A percentile compares a stretch with the other conserved stretches of the same genome.
Evolutionary conservation across 1,284 basidiomycete species (phyloP).

Genomic region (Coniferiporia sulphurascens): DNA sequence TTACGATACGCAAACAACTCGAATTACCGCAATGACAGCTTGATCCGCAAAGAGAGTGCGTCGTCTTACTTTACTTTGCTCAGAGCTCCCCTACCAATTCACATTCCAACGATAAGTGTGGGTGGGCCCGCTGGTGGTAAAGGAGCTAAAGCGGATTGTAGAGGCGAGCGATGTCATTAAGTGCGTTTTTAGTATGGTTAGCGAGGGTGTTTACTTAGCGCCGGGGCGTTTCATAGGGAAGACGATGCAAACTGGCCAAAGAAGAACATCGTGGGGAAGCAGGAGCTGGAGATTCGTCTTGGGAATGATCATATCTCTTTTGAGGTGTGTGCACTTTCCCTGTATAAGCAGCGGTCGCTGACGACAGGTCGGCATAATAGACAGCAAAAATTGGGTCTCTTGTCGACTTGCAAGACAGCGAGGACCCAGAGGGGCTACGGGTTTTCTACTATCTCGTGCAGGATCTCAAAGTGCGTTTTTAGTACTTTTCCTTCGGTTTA

Average conservation of each 20-base stretch:
- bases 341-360: neutral
- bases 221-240: conserved; percentile 58
- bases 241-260: conserved; percentile 98
- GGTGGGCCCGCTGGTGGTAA: conserved; percentile 86
- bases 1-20: conserved; percentile 99
- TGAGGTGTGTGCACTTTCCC: conserved; percentile 62
- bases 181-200: conserved; percentile 41
- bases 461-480: conserved; percentile 75
- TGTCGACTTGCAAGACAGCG: conserved; percentile 94
- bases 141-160: conserved; percentile 94
- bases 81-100: conserved; percentile 3
- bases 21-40: conserved; percentile 95
- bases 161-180: conserved; percentile 93
- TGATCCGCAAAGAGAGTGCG: conserved; percentile 98
- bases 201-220: neutral
- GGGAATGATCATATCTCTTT: conserved; percentile 97
- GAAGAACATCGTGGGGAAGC: conserved; percentile 97
- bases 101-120: conserved; percentile 62
- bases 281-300: conserved; percentile 92
- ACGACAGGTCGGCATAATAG: conserved; percentile 36
- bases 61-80: conserved; percentile 20
- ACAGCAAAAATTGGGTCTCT: conserved; percentile 97
- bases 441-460: conserved; percentile 99
- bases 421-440: conserved; percentile 96
- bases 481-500: neutral